A percentile compares a stretch with the other conserved stretches of the same genome.
phyloP scores from a whole-genome alignment of 179 eudicot genomes.

The Corrigiola litoralis region DNA sequence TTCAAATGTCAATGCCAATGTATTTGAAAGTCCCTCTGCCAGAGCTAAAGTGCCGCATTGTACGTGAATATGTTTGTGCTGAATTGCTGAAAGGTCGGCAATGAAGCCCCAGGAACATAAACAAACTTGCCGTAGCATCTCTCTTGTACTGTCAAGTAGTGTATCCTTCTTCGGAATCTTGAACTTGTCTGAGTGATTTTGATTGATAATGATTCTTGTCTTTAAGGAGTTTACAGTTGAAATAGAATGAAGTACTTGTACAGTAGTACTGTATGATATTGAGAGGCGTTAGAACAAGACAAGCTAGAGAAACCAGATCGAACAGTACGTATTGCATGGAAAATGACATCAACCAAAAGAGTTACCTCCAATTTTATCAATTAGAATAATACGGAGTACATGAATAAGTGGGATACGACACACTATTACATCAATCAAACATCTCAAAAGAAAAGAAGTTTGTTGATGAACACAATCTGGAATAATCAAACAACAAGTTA shows the following conservation, averaged over 20 bases:
- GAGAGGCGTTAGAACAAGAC: not conserved
- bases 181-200: too few relatives aligned
- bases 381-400: too few relatives aligned
- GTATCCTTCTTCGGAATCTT: too few relatives aligned
- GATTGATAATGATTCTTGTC: too few relatives aligned
- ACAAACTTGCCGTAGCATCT: too few relatives aligned
- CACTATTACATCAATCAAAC: not conserved
- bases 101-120: too few relatives aligned
- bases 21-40: too few relatives aligned
- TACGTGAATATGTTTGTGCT: too few relatives aligned
- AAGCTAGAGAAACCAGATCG: not conserved
- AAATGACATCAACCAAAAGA: slow-evolving; percentile 5
- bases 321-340: not conserved
- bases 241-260: not conserved
- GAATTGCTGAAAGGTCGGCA: too few relatives aligned
- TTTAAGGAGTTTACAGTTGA: not conserved
- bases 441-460: not conserved
- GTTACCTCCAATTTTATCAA: not conserved
- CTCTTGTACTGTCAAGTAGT: too few relatives aligned
- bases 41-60: too few relatives aligned
- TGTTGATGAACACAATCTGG: not conserved
- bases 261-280: not conserved
- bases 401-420: not conserved
- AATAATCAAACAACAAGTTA: not conserved
- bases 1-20: too few relatives aligned